Evolutionary conservation across 352 stramenopile genomes (phyloP).

Genomic region (Globisporangium ultimum): DNA sequence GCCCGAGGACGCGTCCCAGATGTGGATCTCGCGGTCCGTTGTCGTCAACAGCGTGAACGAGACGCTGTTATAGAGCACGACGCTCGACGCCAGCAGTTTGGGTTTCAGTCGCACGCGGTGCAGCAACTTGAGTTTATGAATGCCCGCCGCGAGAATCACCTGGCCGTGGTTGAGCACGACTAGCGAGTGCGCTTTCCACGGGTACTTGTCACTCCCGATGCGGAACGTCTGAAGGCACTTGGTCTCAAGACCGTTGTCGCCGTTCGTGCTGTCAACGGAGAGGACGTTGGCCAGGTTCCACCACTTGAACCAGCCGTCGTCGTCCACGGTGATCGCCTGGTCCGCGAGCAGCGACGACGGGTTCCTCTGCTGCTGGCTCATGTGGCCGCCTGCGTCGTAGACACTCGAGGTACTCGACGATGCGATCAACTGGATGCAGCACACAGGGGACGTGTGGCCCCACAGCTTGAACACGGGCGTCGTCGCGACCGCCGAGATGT

Average conservation of each 20-base stretch:
- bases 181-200: constrained; percentile 66
- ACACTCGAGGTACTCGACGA: constrained; percentile 13
- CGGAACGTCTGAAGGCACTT: constrained; percentile 71
- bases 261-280: constrained; percentile 35
- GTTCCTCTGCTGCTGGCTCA: neutral
- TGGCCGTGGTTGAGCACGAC: constrained; percentile 62
- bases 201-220: constrained; percentile 62
- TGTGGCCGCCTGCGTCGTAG: constrained; percentile 9
- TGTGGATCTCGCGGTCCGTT: constrained; percentile 58
- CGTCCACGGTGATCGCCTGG: constrained; percentile 73
- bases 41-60: constrained; percentile 69
- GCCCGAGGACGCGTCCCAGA: constrained; percentile 66
- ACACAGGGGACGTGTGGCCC: constrained; percentile 64
- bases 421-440: constrained; percentile 63
- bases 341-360: constrained; percentile 32
- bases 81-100: constrained; percentile 49
- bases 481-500: constrained; percentile 56
- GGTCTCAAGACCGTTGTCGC: constrained; percentile 41
- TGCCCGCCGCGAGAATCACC: constrained; percentile 46
- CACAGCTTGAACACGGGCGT: constrained; percentile 66
- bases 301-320: constrained; percentile 84
- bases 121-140: constrained; percentile 74
- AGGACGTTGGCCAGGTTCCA: constrained; percentile 69
- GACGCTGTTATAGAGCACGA: constrained; percentile 62
- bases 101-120: constrained; percentile 64